phyloP scores from a whole-genome alignment of 2,329 filamentous ascomycete genomes.

The Fusarium avenaceum region DNA sequence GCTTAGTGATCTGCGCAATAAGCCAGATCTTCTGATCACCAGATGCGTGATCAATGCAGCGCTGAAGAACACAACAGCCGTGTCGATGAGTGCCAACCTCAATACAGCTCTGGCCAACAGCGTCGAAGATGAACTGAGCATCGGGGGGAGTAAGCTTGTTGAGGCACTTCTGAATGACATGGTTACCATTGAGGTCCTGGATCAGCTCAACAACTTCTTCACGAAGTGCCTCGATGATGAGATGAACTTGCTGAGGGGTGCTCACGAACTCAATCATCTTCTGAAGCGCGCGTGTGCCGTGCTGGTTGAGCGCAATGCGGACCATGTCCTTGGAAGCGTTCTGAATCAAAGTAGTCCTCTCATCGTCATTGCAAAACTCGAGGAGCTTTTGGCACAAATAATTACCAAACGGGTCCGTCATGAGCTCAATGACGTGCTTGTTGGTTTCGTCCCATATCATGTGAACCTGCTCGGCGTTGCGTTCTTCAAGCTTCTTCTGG shows the following conservation, averaged over 20 bases:
- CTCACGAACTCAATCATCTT: slow-evolving; percentile 99
- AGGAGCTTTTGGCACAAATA: slow-evolving; percentile 99
- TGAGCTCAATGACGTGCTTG: slow-evolving; percentile 93
- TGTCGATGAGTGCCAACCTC: slow-evolving; percentile 96
- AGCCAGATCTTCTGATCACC: slow-evolving; percentile 89
- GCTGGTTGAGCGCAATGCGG: slow-evolving; percentile 94
- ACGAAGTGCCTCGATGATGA: slow-evolving; percentile 87
- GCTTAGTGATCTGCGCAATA: slow-evolving; percentile 86
- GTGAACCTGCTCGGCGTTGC: slow-evolving; percentile 83
- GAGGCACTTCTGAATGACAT: slow-evolving; percentile 98
- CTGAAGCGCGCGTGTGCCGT: slow-evolving; percentile 94
- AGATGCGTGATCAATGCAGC: slow-evolving; percentile 96
- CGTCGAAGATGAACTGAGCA: slow-evolving; percentile 96
- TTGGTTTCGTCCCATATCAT: slow-evolving; percentile 96
- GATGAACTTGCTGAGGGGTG: slow-evolving; percentile 84
- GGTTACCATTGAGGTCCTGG: slow-evolving; percentile 97
- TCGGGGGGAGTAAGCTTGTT: slow-evolving; percentile 90
- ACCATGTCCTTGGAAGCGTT: slow-evolving; percentile 91
- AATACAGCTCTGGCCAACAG: slow-evolving; percentile 87
- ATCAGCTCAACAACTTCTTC: slow-evolving; percentile 92
- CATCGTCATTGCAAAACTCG: slow-evolving; percentile 94
- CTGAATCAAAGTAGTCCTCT: slow-evolving; percentile 91
- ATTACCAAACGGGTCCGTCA: slow-evolving; percentile 99
- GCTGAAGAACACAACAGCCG: slow-evolving; percentile 96
- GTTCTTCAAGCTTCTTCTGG: slow-evolving; percentile 96